These are phyloP conservation scores for Neurospora sp. DNA, from an alignment of 495 filamentous ascomycete species.

Conservation along the genomic window DNA sequence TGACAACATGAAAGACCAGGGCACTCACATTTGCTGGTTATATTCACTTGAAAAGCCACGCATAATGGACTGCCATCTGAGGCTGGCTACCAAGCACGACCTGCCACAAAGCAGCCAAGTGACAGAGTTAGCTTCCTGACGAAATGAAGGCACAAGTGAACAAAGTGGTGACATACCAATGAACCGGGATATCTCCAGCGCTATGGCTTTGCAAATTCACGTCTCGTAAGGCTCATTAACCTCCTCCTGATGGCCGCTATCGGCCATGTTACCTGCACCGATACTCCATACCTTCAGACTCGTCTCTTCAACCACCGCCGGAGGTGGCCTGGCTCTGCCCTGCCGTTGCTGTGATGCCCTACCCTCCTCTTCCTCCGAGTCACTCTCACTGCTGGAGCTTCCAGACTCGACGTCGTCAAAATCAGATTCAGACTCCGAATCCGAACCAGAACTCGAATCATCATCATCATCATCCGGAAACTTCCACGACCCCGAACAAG, in stretches of 20 bases:
- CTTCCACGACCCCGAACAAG: constrained; percentile 54
- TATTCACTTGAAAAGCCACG: background rate
- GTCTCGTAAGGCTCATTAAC: background rate
- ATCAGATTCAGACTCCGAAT: background rate
- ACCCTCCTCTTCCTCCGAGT: background rate
- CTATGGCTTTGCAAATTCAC: background rate
- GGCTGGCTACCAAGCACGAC: background rate
- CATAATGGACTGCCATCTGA: background rate
- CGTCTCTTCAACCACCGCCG: constrained; percentile 38
- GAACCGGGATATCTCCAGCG: background rate
- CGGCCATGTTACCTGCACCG: background rate
- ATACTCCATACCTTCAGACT: constrained; percentile 58
- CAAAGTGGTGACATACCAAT: background rate
- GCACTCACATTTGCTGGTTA: background rate
- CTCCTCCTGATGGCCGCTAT: background rate
- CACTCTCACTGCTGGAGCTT: constrained; percentile 4
- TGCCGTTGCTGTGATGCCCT: constrained; percentile 3
- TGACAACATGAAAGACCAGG: background rate
- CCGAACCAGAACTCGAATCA: background rate
- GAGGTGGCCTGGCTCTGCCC: background rate
- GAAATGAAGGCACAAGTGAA: background rate
- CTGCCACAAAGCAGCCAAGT: background rate
- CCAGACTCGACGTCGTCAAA: constrained; percentile 4
- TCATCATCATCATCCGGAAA: constrained; percentile 17
- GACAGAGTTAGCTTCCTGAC: background rate